These are phyloP conservation scores for Phytopythium chamaehyphon DNA, from an alignment of 352 stramenopile species.

Conservation along the genomic window DNA sequence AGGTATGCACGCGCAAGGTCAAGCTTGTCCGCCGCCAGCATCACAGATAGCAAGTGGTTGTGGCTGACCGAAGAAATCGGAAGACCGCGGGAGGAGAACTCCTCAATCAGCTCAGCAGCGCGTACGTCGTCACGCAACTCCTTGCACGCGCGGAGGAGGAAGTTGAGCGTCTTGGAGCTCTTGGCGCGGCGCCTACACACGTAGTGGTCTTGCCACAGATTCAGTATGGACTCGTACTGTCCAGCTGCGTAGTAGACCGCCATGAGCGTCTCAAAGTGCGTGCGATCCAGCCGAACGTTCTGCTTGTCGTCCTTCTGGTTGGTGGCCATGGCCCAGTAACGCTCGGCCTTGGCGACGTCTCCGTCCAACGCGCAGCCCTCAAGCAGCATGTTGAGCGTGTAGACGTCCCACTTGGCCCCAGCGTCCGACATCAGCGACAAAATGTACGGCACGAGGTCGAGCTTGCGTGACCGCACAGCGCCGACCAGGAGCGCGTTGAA, in stretches of 20 bases:
- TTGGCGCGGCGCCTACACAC: conserved; percentile 59
- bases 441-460: conserved; percentile 49
- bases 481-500: conserved; percentile 68
- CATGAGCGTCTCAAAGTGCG: conserved; percentile 75
- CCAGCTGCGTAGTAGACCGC: conserved; percentile 55
- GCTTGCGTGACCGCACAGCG: conserved; percentile 45
- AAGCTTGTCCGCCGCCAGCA: conserved; percentile 56
- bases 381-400: conserved; percentile 76
- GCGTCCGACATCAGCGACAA: conserved; percentile 44
- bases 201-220: conserved; percentile 54
- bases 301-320: conserved; percentile 23
- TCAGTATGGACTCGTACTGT: conserved; percentile 44
- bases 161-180: conserved; percentile 80
- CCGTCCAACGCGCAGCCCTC: conserved; percentile 44
- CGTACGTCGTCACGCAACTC: conserved; percentile 43
- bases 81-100: conserved; percentile 59
- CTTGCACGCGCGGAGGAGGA: conserved; percentile 58
- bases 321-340: conserved; percentile 55
- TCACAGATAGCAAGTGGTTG: conserved; percentile 73
- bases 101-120: conserved; percentile 43
- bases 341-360: conserved; percentile 38
- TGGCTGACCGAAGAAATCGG: conserved; percentile 54
- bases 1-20: conserved; percentile 41
- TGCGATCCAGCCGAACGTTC: conserved; percentile 47
- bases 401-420: conserved; percentile 58